Conservation (phyloP, 805 yeast genomes). For the Priceomyces haplophilus region DNA sequence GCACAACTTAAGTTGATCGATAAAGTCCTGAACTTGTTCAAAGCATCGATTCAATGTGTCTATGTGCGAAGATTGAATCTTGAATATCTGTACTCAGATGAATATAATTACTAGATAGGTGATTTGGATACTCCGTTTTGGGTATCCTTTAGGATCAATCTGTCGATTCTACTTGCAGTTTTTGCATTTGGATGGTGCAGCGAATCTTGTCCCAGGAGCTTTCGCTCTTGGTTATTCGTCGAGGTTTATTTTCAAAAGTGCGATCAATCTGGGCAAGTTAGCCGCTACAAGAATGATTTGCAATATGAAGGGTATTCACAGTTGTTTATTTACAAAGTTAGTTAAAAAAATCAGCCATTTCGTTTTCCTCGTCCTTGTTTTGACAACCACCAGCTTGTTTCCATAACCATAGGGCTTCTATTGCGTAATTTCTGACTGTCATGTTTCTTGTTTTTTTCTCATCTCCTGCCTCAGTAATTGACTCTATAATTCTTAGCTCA, state of each 20-base stretch:
- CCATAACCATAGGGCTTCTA: conserved; percentile 92
- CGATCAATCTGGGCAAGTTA: background rate
- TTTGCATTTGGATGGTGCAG: background rate
- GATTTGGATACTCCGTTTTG: conserved; percentile 1
- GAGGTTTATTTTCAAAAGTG: background rate
- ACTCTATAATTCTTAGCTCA: conserved; percentile 58
- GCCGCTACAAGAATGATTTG: background rate
- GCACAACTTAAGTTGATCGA: conserved; percentile 50
- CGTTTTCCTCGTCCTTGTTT: conserved; percentile 24
- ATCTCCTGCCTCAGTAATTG: conserved; percentile 65
- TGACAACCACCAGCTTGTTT: conserved; percentile 47
- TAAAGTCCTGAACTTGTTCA: conserved; percentile 26
- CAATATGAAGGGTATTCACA: conserved; percentile 8
- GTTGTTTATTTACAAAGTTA: background rate
- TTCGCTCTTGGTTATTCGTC: background rate
- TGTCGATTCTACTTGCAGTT: background rate
- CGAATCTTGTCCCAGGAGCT: background rate
- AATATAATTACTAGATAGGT: conserved; percentile 5
- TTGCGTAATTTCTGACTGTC: conserved; percentile 77
- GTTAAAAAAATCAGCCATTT: conserved; percentile 13
- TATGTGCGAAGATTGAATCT: conserved; percentile 38
- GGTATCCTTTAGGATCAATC: background rate
- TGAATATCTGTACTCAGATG: conserved; percentile 8
- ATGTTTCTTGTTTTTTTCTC: conserved; percentile 61
- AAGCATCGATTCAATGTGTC: conserved; percentile 49